Conservation (phyloP, 768 basidiomycete genomes). For the Hericium rajendrae region DNA sequence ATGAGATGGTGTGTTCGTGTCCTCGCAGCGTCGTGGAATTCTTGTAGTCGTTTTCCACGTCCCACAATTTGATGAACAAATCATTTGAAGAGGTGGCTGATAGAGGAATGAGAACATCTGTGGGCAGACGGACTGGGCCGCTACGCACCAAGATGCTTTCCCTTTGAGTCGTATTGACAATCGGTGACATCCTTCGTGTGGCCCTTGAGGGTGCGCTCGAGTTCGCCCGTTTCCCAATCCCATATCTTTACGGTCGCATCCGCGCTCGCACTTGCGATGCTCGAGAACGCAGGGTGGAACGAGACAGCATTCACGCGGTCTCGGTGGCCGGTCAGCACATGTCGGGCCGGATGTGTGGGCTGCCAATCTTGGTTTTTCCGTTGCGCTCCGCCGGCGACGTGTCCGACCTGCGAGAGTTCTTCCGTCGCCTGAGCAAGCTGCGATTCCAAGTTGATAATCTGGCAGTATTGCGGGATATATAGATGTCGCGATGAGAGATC, state of each 20-base stretch:
- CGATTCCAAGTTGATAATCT: too few relatives aligned
- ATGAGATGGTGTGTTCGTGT: too few relatives aligned
- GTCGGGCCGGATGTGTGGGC: conserved; percentile 13
- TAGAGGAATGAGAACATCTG: background rate
- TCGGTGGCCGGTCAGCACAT: conserved; percentile 38
- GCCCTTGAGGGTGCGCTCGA: conserved; percentile 49
- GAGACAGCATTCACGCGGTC: conserved; percentile 36
- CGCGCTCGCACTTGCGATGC: conserved; percentile 42
- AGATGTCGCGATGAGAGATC: too few relatives aligned
- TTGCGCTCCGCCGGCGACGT: too few relatives aligned
- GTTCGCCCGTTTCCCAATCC: conserved; percentile 56
- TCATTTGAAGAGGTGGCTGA: conserved; percentile 49
- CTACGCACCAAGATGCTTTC: conserved; percentile 35
- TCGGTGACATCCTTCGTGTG: conserved; percentile 50
- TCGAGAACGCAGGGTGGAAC: conserved; percentile 46
- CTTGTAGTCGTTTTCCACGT: too few relatives aligned
- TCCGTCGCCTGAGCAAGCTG: too few relatives aligned
- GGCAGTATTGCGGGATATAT: too few relatives aligned
- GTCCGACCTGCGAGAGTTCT: too few relatives aligned
- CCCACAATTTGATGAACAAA: conserved; percentile 34
- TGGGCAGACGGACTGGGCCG: background rate
- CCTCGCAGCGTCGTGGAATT: too few relatives aligned
- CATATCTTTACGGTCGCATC: conserved; percentile 49
- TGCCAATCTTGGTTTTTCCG: too few relatives aligned
- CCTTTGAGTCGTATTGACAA: conserved; percentile 47